These are phyloP conservation scores for Solanum chiquidenum DNA, from an alignment of 257 asterid species.

Conservation along the genomic window DNA sequence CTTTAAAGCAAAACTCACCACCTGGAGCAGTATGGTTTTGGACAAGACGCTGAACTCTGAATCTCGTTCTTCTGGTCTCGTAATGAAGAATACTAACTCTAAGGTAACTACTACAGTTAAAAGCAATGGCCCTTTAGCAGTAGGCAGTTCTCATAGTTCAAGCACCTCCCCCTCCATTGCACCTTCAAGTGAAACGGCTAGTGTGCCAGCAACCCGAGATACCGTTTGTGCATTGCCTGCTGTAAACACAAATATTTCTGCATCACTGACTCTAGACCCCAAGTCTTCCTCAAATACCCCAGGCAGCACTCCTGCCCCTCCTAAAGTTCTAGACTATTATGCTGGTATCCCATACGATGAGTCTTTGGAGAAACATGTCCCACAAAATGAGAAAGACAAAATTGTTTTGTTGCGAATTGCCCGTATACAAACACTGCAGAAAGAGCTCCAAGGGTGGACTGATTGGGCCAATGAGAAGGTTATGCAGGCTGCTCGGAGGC, in stretches of 20 bases:
- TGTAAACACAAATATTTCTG: slow-evolving; percentile 10
- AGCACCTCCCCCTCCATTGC: slow-evolving; percentile 12
- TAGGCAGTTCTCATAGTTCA: slow-evolving; percentile 12
- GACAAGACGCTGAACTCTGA: slow-evolving; percentile 40
- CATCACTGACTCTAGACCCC: slow-evolving; percentile 10
- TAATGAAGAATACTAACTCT: slow-evolving; percentile 29
- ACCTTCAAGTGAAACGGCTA: slow-evolving; percentile 1
- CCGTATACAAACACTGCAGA: slow-evolving; percentile 29
- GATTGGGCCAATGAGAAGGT: slow-evolving; percentile 52
- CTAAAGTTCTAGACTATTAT: slow-evolving; percentile 23
- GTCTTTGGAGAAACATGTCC: slow-evolving; percentile 29
- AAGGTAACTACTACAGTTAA: slow-evolving; percentile 21
- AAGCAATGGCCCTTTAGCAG: slow-evolving; percentile 9
- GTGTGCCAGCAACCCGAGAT: slow-evolving; percentile 13
- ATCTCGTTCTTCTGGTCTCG: slow-evolving; percentile 27
- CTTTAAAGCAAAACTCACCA: slow-evolving; percentile 55
- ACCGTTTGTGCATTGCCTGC: slow-evolving; percentile 30
- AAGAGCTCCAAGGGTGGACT: slow-evolving; percentile 39
- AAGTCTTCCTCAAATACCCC: slow-evolving; percentile 7
- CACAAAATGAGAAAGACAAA: slow-evolving; percentile 46
- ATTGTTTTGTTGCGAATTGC: slow-evolving; percentile 28
- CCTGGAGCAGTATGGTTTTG: slow-evolving; percentile 63
- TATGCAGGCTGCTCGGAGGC: slow-evolving; percentile 53
- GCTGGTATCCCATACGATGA: slow-evolving; percentile 46
- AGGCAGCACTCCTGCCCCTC: slow-evolving; percentile 5